phyloP scores from a whole-genome alignment of 2,329 filamentous ascomycete species.

The Dryadomyces quercivorus region DNA sequence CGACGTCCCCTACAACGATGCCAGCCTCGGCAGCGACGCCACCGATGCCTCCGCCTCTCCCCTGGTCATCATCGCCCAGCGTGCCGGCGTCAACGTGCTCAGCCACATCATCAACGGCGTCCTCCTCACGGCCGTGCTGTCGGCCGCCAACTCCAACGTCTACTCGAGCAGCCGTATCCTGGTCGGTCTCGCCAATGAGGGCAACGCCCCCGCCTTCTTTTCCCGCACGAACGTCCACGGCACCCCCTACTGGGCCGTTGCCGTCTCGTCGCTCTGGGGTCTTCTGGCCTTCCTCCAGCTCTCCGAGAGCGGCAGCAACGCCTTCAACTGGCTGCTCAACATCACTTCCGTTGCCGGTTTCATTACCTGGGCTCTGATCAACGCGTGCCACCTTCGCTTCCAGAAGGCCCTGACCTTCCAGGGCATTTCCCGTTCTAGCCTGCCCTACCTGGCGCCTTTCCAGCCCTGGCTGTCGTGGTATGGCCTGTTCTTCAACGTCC shows the following conservation, averaged over 20 bases:
- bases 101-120: constrained; percentile 66
- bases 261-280: constrained; percentile 42
- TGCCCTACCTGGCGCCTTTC: constrained; percentile 49
- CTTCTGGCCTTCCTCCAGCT: constrained; percentile 58
- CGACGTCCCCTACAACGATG: constrained; percentile 47
- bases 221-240: constrained; percentile 46
- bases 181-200: constrained; percentile 51
- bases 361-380: constrained; percentile 58
- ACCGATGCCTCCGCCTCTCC: constrained; percentile 50
- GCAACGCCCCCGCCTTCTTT: constrained; percentile 49
- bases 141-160: constrained; percentile 66
- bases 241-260: constrained; percentile 51
- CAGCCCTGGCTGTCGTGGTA: constrained; percentile 56
- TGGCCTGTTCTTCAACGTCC: constrained; percentile 50
- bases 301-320: constrained; percentile 39
- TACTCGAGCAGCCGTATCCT: constrained; percentile 61
- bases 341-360: constrained; percentile 59
- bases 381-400: constrained; percentile 51
- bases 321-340: constrained; percentile 64
- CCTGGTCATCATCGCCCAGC: constrained; percentile 46
- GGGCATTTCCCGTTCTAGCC: constrained; percentile 39
- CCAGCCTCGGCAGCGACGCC: constrained; percentile 34
- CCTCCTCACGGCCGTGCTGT: constrained; percentile 65
- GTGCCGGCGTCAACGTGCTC: constrained; percentile 52
- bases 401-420: constrained; percentile 45